Evolutionary conservation across 1,284 basidiomycete genomes (phyloP), one percentile per base, ranked within the genome.

Genomic region (Cryptococcus sp.): DNA sequence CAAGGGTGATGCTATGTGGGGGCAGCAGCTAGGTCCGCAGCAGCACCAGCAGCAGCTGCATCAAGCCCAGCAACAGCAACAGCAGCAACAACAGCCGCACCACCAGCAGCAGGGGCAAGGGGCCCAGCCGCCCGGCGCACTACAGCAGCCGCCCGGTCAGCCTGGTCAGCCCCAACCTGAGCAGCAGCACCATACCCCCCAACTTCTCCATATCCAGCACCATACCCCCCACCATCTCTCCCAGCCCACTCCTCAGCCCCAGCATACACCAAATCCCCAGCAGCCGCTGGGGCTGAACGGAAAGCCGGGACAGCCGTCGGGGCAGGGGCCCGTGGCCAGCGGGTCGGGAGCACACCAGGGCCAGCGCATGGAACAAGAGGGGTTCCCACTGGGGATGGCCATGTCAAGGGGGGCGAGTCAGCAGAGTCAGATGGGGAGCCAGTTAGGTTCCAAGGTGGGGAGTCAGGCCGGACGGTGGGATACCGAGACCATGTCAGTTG

Each of bases 361-460:
- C 11, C 47, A 49, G 20, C 35, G 21, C 5, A 49, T 49, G 33
- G 47, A 37, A 21, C 45, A 18, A 20, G 20, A 46, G 23, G 60
- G 57, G 46, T 44, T 33, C 61, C 59, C 33, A 64, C 64, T 21
- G 62, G 50, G 35, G 71, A 33, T 62, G 52, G 64, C 68, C 15
- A 72, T 71, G 66, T 52, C 66, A 1, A 57, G 71, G 55, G 70
- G 48, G 8, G 67, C 66, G 24, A 71, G 72, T 43, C 59, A 54
- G 13, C 63, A 63, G 21, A 60, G 54, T 46, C 66, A 65, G 53
- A 64, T 62, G 44, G 58, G 66, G 23, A 33, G 28, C 9, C 28
- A 33, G n/a, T n/a, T 61, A 61, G n/a, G n/a, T n/a, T n/a, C n/a
- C n/a, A n/a, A n/a, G 28, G 28, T 33, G 4, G 28, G 28, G 28